Evolutionary conservation across 1,284 basidiomycete genomes (phyloP).

Genomic region (Rhodofomes roseus): DNA sequence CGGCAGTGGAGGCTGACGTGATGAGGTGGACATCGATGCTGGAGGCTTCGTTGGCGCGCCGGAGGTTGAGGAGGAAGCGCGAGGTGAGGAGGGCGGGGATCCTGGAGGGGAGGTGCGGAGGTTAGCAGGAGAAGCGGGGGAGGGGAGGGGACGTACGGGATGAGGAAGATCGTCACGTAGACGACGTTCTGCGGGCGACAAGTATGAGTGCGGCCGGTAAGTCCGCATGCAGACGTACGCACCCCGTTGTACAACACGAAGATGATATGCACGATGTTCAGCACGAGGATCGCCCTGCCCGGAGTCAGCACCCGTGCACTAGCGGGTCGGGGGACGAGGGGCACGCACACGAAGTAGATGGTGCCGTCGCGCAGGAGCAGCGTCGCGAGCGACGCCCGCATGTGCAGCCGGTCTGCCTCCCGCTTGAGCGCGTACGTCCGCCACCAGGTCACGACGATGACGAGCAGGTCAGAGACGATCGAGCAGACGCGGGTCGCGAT

Average conservation of each 20-base stretch:
- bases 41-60: not conserved
- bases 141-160: not conserved
- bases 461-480: not conserved
- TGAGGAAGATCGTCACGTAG: not conserved
- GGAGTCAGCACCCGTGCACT: not conserved
- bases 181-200: not conserved
- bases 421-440: not conserved
- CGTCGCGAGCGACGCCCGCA: not conserved
- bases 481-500: not conserved
- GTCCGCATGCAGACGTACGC: not conserved
- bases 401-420: not conserved
- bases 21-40: not conserved
- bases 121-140: not conserved
- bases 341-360: slow-evolving; percentile 3
- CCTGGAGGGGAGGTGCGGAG: not conserved
- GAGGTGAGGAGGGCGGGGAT: slow-evolving; percentile 12
- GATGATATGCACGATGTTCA: not conserved
- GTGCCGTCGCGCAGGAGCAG: not conserved
- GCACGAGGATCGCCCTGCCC: not conserved
- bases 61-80: slow-evolving; percentile 18
- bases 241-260: not conserved
- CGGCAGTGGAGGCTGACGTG: not conserved
- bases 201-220: not conserved
- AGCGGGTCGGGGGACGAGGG: too few relatives aligned
- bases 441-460: not conserved